Base-by-base conservation (phyloP, 176 grass and related monocot species). In the Lolium perenne region DNA sequence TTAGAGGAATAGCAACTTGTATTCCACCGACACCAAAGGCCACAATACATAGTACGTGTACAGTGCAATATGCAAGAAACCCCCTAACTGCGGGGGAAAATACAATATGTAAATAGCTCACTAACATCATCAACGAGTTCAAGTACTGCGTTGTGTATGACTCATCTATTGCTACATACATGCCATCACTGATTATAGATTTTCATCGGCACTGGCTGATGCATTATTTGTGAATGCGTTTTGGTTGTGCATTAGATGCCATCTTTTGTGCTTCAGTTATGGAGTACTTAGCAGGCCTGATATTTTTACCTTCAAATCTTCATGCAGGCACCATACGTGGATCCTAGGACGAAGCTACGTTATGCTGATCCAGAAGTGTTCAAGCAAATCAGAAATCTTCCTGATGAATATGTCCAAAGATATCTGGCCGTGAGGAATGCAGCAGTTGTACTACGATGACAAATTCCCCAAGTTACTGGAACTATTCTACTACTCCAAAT, bases 311-410 rank as follows among this genome's bases (percentile, higher is more conserved):
- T 40, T 1, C 26, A 55, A 83, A 17, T 32, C 32, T 68, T 43
- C 0, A 62, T 91, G 81, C 86, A 98, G 95, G 93, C 95, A 70
- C 91, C 78, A 4, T 98, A 98, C 81, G 51, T 94, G 45, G 96
- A 98, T 90, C 96, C 96, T 1, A 94, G 96, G 86, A 98, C 96
- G 79, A 95, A 91, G 38, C 69, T 98, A 48, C 87, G 93, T 1
- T 98, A 95, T 11, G 62, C 90, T 15, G 85, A 92, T 75, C 95
- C 93, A 18, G 93, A 92, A 78, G 93, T 95, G 46, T 98, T 98
- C 87, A 98, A 85, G 87, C 95, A 83, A 46, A 77, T 98, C 72
- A 83, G 95, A 93, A 95, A 80, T 79, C 91, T 98, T 35, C 91
- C 91, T 3, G 64, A 95, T 55, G 95, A 97, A 38, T 87, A 95